Evolutionary conservation across 345 rosid species (phyloP).

Genomic region (Mangifera indica): DNA sequence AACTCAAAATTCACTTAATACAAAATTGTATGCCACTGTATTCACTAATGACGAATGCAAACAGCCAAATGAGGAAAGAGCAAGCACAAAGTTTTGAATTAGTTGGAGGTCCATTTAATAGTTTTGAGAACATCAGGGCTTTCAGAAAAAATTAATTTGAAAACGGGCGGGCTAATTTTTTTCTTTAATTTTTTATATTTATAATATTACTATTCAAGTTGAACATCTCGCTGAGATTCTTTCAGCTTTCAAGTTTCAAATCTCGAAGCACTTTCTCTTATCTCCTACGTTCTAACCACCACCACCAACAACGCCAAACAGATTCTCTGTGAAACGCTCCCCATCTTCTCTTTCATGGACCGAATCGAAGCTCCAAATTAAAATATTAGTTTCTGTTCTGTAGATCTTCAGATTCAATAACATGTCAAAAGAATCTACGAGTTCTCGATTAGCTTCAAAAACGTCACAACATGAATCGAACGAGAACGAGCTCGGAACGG

Average conservation of each 20-base stretch:
- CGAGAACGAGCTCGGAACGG: constrained; percentile 61
- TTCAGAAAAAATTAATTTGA: background rate
- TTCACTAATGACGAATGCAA: no score
- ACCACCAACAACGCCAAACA: background rate
- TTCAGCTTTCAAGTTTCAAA: constrained; percentile 15
- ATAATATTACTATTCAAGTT: background rate
- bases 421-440: constrained; percentile 24
- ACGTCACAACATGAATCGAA: constrained; percentile 37
- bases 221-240: background rate
- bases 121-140: background rate
- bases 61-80: background rate
- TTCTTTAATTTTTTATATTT: background rate
- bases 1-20: no score
- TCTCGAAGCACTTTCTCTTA: constrained; percentile 4
- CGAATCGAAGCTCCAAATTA: background rate
- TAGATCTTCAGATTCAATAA: background rate
- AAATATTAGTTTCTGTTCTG: background rate
- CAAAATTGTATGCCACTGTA: no score
- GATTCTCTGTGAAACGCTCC: background rate
- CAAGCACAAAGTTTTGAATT: background rate
- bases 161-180: constrained; percentile 14
- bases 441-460: constrained; percentile 29
- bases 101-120: background rate
- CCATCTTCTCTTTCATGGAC: constrained; percentile 3
- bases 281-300: background rate